A percentile compares a stretch with the other conserved stretches of the same genome.
Evolutionary conservation across 768 basidiomycete species (phyloP).

Genomic region (Suillus spraguei): DNA sequence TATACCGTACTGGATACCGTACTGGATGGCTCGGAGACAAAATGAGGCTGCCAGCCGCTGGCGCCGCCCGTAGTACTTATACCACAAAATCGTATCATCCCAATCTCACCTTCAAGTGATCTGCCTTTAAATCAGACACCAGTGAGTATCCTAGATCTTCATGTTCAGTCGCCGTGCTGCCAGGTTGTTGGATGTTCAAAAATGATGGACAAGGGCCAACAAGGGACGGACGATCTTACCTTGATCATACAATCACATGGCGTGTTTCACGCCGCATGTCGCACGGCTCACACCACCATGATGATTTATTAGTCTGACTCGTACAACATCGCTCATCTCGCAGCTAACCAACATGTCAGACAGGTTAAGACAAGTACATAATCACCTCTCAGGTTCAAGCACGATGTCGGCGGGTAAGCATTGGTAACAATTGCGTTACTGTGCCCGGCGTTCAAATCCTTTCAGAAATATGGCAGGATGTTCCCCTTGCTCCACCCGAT

Average conservation of each 20-base stretch:
- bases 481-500: slow-evolving; percentile 85
- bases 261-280: background rate
- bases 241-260: slow-evolving; percentile 5
- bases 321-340: background rate
- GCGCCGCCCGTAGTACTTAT: background rate
- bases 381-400: slow-evolving; percentile 47
- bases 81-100: background rate
- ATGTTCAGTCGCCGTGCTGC: background rate
- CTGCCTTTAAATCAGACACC: background rate
- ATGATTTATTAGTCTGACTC: background rate
- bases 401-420: slow-evolving; percentile 59
- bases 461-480: slow-evolving; percentile 70
- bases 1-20: background rate
- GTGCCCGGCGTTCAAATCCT: background rate
- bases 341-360: slow-evolving; percentile 43
- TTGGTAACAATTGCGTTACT: slow-evolving; percentile 16
- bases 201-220: background rate
- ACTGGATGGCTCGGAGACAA: background rate
- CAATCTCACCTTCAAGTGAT: background rate
- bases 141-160: background rate
- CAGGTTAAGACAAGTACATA: slow-evolving; percentile 62
- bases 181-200: background rate
- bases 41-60: background rate
- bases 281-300: background rate
- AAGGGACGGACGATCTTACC: background rate